A percentile compares a stretch with the other conserved stretches of the same genome.
Evolutionary conservation across 2,329 filamentous ascomycete genomes (phyloP).

Genomic region (Paecilomyces sp.): DNA sequence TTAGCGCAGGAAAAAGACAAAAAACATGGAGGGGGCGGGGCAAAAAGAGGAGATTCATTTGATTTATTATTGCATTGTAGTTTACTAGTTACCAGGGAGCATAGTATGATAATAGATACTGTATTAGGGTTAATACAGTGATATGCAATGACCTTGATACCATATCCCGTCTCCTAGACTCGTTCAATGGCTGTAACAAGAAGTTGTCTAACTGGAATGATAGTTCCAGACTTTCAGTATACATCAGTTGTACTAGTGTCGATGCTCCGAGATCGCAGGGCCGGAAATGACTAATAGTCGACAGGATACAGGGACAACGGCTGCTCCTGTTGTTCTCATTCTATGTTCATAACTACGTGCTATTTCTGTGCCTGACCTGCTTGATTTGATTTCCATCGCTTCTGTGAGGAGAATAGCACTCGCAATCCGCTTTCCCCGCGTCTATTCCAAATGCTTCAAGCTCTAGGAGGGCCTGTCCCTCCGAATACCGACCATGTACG

Average conservation of each 20-base stretch:
- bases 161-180: too few species aligned
- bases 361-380: not conserved
- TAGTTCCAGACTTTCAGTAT: not conserved
- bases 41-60: not conserved
- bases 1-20: not conserved
- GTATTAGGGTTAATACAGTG: too few species aligned
- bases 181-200: too few species aligned
- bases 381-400: not conserved
- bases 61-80: not conserved
- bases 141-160: too few species aligned
- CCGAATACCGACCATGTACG: constrained; percentile 71
- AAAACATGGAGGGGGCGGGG: not conserved
- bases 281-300: not conserved
- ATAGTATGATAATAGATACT: too few species aligned
- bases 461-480: constrained; percentile 64
- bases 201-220: too few species aligned
- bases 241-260: not conserved
- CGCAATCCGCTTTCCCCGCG: not conserved
- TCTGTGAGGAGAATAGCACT: not conserved
- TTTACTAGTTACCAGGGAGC: not conserved
- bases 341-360: not conserved
- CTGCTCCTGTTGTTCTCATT: not conserved
- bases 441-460: constrained; percentile 25
- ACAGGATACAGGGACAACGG: not conserved
- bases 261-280: not conserved